Evolutionary conservation across 2,329 filamentous ascomycete genomes (phyloP).

Genomic region (Amylocarpus encephaloides): DNA sequence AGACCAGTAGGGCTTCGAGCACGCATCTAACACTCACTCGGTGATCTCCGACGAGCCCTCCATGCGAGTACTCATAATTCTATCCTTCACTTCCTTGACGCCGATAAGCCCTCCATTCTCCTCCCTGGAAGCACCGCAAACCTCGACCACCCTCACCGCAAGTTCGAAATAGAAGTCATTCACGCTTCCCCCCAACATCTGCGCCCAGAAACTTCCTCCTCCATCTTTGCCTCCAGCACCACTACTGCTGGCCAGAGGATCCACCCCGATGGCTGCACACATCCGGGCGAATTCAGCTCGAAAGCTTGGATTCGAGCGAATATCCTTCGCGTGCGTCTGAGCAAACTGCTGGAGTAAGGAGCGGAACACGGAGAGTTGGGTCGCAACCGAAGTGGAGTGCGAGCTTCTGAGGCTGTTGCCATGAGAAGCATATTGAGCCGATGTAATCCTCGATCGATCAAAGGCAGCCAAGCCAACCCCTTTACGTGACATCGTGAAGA

Average conservation of each 20-base stretch:
- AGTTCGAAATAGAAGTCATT: conserved; percentile 99
- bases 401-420: conserved; percentile 78
- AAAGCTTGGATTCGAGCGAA: conserved; percentile 90
- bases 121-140: conserved; percentile 75
- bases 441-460: conserved; percentile 75
- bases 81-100: conserved; percentile 70
- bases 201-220: conserved; percentile 76
- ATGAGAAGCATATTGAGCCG: conserved; percentile 84
- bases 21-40: conserved; percentile 48
- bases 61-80: conserved; percentile 64
- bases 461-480: conserved; percentile 89
- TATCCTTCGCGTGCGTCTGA: conserved; percentile 89
- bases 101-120: conserved; percentile 93
- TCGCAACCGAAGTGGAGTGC: conserved; percentile 80
- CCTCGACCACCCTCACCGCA: conserved; percentile 89
- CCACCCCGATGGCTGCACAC: conserved; percentile 94
- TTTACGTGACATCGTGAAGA: conserved; percentile 57
- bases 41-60: conserved; percentile 72
- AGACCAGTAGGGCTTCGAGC: no score
- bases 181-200: conserved; percentile 82
- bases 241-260: conserved; percentile 73
- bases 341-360: conserved; percentile 93
- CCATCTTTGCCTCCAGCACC: conserved; percentile 42
- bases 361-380: conserved; percentile 93
- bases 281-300: conserved; percentile 97